Percentiles rank a stretch among this genome's conserved stretches.
Conservation (phyloP, 331 rosid species). For the Phaseolus coccineus region DNA sequence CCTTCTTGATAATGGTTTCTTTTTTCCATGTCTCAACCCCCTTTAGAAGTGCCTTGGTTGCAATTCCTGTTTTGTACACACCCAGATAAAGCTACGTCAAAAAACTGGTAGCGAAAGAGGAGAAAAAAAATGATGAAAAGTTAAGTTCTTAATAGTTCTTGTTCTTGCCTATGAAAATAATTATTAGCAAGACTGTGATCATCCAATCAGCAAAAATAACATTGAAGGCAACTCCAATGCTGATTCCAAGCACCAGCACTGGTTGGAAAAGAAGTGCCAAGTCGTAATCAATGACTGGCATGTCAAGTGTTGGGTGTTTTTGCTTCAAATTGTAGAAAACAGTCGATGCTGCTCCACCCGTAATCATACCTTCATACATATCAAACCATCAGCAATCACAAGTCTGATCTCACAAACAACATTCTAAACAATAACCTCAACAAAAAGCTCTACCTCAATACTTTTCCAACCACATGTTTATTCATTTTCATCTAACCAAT, state of each 20-base stretch:
- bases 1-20: constrained; percentile 68
- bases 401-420: background rate
- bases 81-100: background rate
- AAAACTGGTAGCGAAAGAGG: background rate
- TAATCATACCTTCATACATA: constrained; percentile 68
- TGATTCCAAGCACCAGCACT: constrained; percentile 48
- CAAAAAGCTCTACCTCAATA: too few relatives aligned
- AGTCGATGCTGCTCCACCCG: constrained; percentile 72
- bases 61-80: constrained; percentile 52
- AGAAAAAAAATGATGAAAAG: background rate
- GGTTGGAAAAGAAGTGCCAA: constrained; percentile 77
- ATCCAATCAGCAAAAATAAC: constrained; percentile 83
- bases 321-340: constrained; percentile 74
- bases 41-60: constrained; percentile 62
- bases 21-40: constrained; percentile 75
- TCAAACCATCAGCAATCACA: background rate
- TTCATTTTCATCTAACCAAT: too few relatives aligned
- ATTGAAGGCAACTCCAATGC: constrained; percentile 71
- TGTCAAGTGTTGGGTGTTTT: constrained; percentile 70
- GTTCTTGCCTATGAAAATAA: constrained; percentile 66
- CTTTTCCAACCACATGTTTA: too few relatives aligned
- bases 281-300: constrained; percentile 81
- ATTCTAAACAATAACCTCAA: background rate
- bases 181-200: constrained; percentile 70
- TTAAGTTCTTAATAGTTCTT: background rate